A percentile compares a stretch with the other conserved stretches of the same genome.
phyloP scores from a whole-genome alignment of 768 basidiomycete species.

The Tephrocybe sp. region DNA sequence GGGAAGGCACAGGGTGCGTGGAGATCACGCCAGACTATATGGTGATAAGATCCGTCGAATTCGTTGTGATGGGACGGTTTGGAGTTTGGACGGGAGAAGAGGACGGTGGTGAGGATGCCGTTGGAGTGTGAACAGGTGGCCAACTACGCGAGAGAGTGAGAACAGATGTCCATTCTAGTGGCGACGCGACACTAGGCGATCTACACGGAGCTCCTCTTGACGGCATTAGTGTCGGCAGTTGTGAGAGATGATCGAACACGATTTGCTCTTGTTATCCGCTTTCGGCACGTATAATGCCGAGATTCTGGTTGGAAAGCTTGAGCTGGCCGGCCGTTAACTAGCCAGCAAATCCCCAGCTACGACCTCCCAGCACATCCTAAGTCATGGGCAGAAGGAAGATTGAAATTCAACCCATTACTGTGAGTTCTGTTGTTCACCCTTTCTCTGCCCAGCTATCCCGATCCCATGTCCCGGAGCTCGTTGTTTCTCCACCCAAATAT shows the following conservation, averaged over 20 bases:
- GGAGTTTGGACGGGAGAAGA: slow-evolving; percentile 7
- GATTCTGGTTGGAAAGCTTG: slow-evolving; percentile 11
- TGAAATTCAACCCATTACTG: slow-evolving; percentile 78
- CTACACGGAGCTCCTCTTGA: slow-evolving; percentile 3
- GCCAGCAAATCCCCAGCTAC: slow-evolving; percentile 24
- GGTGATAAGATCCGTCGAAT: slow-evolving; percentile 11
- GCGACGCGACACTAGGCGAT: slow-evolving; percentile 6
- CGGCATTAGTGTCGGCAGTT: slow-evolving; percentile 10
- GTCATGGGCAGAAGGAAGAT: slow-evolving; percentile 74
- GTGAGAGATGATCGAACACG: slow-evolving; percentile 4
- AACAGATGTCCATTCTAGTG: slow-evolving; percentile 8
- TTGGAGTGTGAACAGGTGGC: slow-evolving; percentile 10
- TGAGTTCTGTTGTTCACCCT: slow-evolving; percentile 35
- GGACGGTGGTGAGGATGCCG: slow-evolving; percentile 6
- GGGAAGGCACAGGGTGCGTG: not conserved
- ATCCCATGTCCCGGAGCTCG: slow-evolving; percentile 5
- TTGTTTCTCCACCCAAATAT: slow-evolving; percentile 22
- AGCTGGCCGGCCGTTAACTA: slow-evolving; percentile 9
- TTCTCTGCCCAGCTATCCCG: slow-evolving; percentile 19
- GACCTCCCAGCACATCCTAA: slow-evolving; percentile 17
- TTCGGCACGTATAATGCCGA: slow-evolving; percentile 11
- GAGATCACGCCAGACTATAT: slow-evolving; percentile 1
- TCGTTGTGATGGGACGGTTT: not conserved
- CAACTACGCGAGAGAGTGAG: slow-evolving; percentile 9
- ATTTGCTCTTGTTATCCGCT: slow-evolving; percentile 10